Base-by-base conservation (phyloP, 805 yeast species). In the Starmerella sirachaensis region DNA sequence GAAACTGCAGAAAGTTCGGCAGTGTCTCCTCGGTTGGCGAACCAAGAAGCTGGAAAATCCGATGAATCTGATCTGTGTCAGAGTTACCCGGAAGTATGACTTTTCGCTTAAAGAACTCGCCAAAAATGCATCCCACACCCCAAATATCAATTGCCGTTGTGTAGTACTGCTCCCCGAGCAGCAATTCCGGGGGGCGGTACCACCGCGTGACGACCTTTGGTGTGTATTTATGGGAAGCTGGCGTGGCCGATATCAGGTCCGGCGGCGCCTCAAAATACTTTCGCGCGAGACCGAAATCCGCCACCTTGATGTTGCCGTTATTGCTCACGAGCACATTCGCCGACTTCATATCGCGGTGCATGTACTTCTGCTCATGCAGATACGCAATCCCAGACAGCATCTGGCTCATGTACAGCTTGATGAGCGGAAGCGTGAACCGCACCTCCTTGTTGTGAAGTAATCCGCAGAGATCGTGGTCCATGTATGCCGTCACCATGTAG, bases 121-220 rank as follows among this genome's bases (percentile, higher is more conserved):
- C 98, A 54, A 91, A 77, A 0, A 91, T 88, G 61, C 98, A 91
- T 1, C 97, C 97, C 16, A 83, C 71, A 0, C 97, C 96, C 99
- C 99, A 91, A 61, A 91, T 70, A 59, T 91, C 99, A 10, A 88
- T 88, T 0, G 97, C 93, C 0, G 96, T 81, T 2, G 96, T 85
- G 57, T 88, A 88, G 42, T 70, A 65, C 49, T 79, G 68, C 48
- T 85, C 93, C 3, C 95, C 95, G 37, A 91, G 61, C 12, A 91
- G 67, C 14, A 91, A 65, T 57, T 88, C 98, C 0, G 97, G 98
- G 1, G 98, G 93, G 41, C 98, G 66, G 59, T 93, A 91, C 98
- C 98, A 91, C 47, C 98, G 62, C 0, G 98, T 91, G 26, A 91
- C 97, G 2, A 91, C 98, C 38, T 72, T 66, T n/a, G 71, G 68